Conservation (phyloP, 306 rosid species). For the Acacia crassicarpa region DNA sequence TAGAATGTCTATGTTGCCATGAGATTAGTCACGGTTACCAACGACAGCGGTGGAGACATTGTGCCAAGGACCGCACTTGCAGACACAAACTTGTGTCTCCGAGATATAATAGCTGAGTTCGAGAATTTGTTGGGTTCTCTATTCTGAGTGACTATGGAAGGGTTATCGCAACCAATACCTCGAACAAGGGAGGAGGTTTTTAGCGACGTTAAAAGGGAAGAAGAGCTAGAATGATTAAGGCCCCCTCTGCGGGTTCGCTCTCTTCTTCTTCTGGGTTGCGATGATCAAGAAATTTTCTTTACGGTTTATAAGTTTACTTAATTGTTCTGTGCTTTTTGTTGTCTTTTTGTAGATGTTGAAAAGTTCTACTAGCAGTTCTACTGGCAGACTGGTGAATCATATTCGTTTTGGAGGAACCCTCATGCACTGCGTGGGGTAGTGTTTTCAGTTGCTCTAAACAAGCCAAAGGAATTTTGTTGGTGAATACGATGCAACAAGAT, state of each 20-base stretch:
- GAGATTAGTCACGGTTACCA: no score
- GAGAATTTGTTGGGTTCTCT: not conserved
- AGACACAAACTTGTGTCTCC: no score
- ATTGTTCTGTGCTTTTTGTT: not conserved
- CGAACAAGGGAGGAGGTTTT: slow-evolving; percentile 96
- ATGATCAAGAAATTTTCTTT: not conserved
- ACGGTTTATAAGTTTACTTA: not conserved
- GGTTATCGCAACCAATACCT: slow-evolving; percentile 84
- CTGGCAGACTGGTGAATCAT: not conserved
- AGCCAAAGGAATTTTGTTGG: no score
- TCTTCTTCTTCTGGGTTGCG: not conserved
- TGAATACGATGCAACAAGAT: not conserved
- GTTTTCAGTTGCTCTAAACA: not conserved
- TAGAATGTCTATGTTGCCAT: accelerated
- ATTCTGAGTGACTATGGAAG: slow-evolving; percentile 55
- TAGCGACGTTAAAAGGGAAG: slow-evolving; percentile 92
- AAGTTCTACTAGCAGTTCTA: slow-evolving; percentile 72
- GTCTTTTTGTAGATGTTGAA: slow-evolving; percentile 66
- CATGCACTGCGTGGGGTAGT: not conserved
- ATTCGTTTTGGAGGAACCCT: not conserved
- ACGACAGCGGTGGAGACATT: no score
- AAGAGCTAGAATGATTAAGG: slow-evolving; percentile 82
- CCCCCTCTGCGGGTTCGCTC: slow-evolving; percentile 40
- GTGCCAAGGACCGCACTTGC: no score
- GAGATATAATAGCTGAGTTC: not conserved